Percentiles rank a stretch among this genome's conserved stretches.
phyloP scores from a whole-genome alignment of 2,329 filamentous ascomycete species.

The Davidsoniella eucalypti region DNA sequence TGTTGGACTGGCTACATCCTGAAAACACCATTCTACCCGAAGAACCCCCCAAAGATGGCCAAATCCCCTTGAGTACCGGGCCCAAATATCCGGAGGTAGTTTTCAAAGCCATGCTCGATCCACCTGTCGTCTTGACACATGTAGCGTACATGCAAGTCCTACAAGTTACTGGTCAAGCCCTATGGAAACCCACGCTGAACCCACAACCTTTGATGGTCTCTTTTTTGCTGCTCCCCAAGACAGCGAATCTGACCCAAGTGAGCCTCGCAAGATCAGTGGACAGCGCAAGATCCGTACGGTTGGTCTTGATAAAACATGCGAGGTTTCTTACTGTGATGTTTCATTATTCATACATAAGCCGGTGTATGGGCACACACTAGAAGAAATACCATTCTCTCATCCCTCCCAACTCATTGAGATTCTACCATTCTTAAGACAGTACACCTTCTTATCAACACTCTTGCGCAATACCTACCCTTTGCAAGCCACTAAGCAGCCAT shows the following conservation, averaged over 20 bases:
- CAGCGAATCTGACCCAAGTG: conserved; percentile 36
- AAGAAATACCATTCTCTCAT: conserved; percentile 59
- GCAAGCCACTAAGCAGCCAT: not conserved
- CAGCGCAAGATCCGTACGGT: conserved; percentile 21
- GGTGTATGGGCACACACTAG: conserved; percentile 51
- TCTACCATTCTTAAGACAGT: conserved; percentile 60
- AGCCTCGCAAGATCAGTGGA: conserved; percentile 34
- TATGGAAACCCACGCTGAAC: conserved; percentile 30
- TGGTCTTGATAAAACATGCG: conserved; percentile 7
- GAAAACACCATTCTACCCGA: conserved; percentile 41
- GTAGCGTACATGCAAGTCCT: conserved; percentile 46
- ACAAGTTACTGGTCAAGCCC: conserved; percentile 19
- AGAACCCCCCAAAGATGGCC: conserved; percentile 24
- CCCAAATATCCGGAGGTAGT: conserved; percentile 51
- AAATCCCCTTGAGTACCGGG: conserved; percentile 25
- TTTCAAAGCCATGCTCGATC: conserved; percentile 60
- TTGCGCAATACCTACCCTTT: conserved; percentile 41
- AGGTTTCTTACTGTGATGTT: conserved; percentile 23
- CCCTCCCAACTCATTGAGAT: conserved; percentile 59
- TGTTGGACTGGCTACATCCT: conserved; percentile 59
- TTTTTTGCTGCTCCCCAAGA: conserved; percentile 37
- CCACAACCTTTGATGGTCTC: conserved; percentile 39
- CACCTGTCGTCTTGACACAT: conserved; percentile 54
- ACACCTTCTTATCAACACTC: conserved; percentile 50
- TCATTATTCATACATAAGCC: conserved; percentile 55